Evolutionary conservation across 345 rosid genomes (phyloP).

Genomic region (Eucalyptus curtisii): DNA sequence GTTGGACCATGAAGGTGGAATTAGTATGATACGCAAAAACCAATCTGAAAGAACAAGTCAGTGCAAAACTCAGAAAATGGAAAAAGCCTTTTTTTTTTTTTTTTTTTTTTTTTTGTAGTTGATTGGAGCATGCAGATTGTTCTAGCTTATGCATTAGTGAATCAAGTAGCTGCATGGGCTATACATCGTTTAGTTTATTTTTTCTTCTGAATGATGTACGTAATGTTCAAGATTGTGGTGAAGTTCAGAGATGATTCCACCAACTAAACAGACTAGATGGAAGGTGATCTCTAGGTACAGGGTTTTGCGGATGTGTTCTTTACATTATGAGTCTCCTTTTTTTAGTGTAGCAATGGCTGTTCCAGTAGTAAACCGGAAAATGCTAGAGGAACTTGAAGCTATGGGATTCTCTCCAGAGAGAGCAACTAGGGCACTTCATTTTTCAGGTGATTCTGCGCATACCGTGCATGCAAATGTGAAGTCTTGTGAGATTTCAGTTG

Average conservation of each 20-base stretch:
- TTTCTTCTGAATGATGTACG: neutral
- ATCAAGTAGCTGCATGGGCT: neutral
- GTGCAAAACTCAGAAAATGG: neutral
- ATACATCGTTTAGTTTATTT: neutral
- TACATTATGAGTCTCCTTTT: neutral
- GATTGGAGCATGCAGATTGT: neutral
- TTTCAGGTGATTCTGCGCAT: slow-evolving; percentile 32
- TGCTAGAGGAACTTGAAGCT: slow-evolving; percentile 53
- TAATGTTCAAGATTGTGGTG: neutral
- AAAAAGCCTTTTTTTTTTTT: neutral
- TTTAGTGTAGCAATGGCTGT: slow-evolving; percentile 16
- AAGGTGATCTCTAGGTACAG: neutral
- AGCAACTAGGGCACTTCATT: slow-evolving; percentile 60
- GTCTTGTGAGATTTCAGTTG: neutral
- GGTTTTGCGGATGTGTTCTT: neutral
- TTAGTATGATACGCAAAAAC: neutral
- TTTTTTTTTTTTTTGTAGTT: neutral
- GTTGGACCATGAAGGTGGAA: neutral
- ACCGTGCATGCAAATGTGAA: neutral
- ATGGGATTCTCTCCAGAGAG: slow-evolving; percentile 50
- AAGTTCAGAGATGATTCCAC: neutral
- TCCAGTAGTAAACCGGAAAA: slow-evolving; percentile 35
- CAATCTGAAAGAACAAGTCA: neutral
- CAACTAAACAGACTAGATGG: neutral
- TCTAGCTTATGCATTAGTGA: neutral